Evolutionary conservation across 305 asterid species (phyloP).

Genomic region (Fraxinus sp.): DNA sequence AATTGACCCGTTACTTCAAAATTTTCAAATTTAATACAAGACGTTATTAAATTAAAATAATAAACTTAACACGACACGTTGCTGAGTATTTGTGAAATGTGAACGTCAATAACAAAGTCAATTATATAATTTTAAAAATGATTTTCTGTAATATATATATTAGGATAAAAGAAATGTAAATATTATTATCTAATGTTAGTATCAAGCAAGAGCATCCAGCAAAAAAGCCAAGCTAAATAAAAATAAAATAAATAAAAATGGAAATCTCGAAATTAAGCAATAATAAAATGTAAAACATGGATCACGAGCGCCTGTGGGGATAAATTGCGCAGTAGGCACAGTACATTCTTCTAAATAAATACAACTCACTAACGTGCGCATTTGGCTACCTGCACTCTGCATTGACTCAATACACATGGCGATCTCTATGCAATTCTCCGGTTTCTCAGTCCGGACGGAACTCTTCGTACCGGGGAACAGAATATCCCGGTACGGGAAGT

Average conservation of each 20-base stretch:
- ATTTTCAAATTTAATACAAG: no score
- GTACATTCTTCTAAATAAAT: background rate
- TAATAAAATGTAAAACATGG: constrained; percentile 22
- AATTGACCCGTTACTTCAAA: background rate
- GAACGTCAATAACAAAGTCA: background rate
- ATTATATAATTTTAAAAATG: background rate
- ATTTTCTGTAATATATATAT: no score
- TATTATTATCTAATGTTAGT: no score
- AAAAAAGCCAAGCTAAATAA: background rate
- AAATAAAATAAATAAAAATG: background rate
- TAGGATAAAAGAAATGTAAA: no score
- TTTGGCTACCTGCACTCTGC: background rate
- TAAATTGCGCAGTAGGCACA: constrained; percentile 23
- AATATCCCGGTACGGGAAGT: constrained; percentile 40
- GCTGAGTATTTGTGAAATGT: background rate
- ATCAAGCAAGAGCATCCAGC: background rate
- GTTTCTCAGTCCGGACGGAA: constrained; percentile 43
- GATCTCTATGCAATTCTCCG: constrained; percentile 63
- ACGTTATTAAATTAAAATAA: no score
- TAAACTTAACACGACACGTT: background rate
- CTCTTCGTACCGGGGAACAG: constrained; percentile 57
- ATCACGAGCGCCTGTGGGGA: constrained; percentile 23
- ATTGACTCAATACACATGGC: constrained; percentile 44
- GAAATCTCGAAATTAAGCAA: background rate
- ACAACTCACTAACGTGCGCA: background rate